Conservation (phyloP, 139 green algal genomes). For the Coelastrella sp. region DNA sequence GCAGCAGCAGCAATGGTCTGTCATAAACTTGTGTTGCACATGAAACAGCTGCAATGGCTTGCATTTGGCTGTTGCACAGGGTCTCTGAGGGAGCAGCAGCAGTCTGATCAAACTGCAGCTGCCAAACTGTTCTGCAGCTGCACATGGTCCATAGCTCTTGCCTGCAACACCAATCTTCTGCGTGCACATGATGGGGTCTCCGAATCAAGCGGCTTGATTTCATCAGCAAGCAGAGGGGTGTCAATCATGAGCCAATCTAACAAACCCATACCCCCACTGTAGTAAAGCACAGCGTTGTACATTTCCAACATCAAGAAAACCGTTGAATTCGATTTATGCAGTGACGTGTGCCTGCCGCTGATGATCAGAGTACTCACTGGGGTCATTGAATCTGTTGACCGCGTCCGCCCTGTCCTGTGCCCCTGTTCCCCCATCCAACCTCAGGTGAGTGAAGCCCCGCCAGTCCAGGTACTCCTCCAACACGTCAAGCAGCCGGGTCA, state of each 20-base stretch:
- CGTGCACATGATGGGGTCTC: no score
- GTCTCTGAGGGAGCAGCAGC: not conserved
- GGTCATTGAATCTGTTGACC: slow-evolving; percentile 67
- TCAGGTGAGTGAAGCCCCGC: slow-evolving; percentile 41
- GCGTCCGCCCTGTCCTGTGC: slow-evolving; percentile 60
- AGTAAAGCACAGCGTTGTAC: not conserved
- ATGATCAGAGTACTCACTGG: slow-evolving; percentile 36
- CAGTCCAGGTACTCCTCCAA: slow-evolving; percentile 67
- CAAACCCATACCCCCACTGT: not conserved
- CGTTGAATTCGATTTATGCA: no score
- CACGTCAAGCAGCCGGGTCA: slow-evolving; percentile 78
- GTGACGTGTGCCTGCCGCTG: no score
- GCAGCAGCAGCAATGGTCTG: not conserved
- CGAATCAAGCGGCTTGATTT: no score
- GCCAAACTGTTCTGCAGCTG: no score
- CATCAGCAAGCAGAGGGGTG: not conserved
- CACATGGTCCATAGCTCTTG: no score
- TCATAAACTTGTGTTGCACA: not conserved
- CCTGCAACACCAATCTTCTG: no score
- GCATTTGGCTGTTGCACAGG: no score
- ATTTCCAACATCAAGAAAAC: no score
- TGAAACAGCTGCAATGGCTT: no score
- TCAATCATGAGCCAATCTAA: not conserved
- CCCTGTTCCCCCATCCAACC: slow-evolving; percentile 75
- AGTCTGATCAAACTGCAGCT: no score